Base-by-base conservation (phyloP, 371 early-diverging fungal genomes). In the Rhizopus arrhizus region DNA sequence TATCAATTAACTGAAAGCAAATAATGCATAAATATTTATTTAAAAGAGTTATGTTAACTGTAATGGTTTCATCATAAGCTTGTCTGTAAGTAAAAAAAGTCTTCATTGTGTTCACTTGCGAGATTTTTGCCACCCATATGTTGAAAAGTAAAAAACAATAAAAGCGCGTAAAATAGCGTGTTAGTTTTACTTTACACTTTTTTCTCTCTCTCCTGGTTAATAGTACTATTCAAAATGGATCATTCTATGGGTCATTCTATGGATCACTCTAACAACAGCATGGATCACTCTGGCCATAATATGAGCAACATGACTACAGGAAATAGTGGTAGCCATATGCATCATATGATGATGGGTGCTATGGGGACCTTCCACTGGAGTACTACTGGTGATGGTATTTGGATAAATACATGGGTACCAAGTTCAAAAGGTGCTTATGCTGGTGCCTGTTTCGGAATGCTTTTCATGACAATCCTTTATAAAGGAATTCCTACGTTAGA, bases 391-490 rank as follows among this genome's bases (percentile, higher is more conserved):
- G 78, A 78, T 58, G 75, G 74, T 15, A 31, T 81, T 9, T 78
- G 72, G 70, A 62, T 81, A n/a, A 55, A 64, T 32, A 52, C 61
- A 11, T 81, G 78, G 78, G 52, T 78, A 7, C 81, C 81, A 28
- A 46, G 60, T n/a, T 70, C 78, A 4, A 82, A 85, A 59, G 62
- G 77, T n/a, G 72, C 75, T 40, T 84, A 82, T 35, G 78, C 83
- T 48, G 86, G 86, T 33, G 79, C 84, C 7, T 78, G 82, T 48
- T 62, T 85, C 45, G 84, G 83, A 11, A 68, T 85, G 6, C 75
- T 85, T 42, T 42, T 85, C 8, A 69, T 84, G 15, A 59, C 86
- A 3, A 55, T 83, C 13, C 67, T 80, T 2, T 81, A 81, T 34
- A 73, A 84, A 46, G 78, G 71, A 33, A 51, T 84, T 10, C 65